Evolutionary conservation across 768 basidiomycete genomes (phyloP), one percentile per base, ranked within the genome.

Genomic region (Trametes cingulata): DNA sequence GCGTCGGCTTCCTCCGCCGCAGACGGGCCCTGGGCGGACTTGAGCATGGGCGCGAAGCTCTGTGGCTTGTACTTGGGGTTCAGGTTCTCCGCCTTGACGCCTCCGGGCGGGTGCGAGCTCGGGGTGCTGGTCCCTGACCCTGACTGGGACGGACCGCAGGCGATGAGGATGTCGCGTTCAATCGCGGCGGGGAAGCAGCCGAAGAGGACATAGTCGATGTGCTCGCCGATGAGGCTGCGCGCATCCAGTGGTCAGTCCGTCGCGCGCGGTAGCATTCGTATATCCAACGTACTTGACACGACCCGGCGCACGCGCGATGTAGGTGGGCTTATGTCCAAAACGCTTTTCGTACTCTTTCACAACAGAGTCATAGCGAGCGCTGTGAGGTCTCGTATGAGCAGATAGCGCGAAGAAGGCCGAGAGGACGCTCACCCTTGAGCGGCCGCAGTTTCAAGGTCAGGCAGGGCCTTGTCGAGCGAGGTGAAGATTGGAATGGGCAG

Each of bases 111-210:
- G 45, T 55, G 76, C 68, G 8, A 76, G 69, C 22, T 62, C 20
- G 35, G 73, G 69, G 19, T 66, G 68, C 33, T 65, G n/a, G 60
- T 56, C 20, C 63, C 47, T 42, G 54, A 68, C 10, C 66, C 56
- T 27, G 61, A 25, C 58, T 71, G 37, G 70, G 66, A 61, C 52
- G 79, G n/a, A 80, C 80, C 33, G 81, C 85, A 73, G 82, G 92
- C 91, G 56, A 94, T 87, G 52, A 94, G 77, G 65, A 93, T 87
- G 71, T 93, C 93, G 52, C 84, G 84, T 64, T 93, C 92, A 39
- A 94, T 82, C 0, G 92, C 93, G n/a, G 87, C 82, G 15, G 92
- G 93, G 36, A 94, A 80, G 8, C 91, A 91, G 3, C 92, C 92
- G 65, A 93, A 92, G 25, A 92, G 76, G 0, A 87, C 84, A 65